These are phyloP conservation scores for Capronia coronata DNA, from an alignment of 2,329 filamentous ascomycete species.

Conservation along the genomic window DNA sequence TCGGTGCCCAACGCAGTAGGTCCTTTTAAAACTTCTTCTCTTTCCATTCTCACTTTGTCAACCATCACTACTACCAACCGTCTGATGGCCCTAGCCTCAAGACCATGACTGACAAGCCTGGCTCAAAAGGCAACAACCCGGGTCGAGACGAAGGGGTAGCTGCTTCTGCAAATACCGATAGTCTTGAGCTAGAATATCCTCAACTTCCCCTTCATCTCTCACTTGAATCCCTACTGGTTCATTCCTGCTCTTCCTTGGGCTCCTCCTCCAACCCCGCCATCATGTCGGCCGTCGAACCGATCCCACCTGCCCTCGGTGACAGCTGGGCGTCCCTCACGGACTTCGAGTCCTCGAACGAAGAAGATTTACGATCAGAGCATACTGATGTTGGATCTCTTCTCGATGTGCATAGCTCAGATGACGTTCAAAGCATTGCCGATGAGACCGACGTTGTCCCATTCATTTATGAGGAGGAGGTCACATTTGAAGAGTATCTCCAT, in stretches of 20 bases:
- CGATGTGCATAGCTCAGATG: conserved; percentile 38
- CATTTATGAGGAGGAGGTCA: conserved; percentile 26
- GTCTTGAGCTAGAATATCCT: conserved; percentile 18
- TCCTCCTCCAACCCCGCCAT: conserved; percentile 9
- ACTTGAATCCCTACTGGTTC: conserved; percentile 25
- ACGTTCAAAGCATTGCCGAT: conserved; percentile 41
- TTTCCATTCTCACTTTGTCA: not conserved
- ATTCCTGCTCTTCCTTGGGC: conserved; percentile 16
- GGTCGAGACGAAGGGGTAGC: not conserved
- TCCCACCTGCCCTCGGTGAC: conserved; percentile 36
- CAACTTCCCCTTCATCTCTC: conserved; percentile 20
- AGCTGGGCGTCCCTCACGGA: conserved; percentile 43
- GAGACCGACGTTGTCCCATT: conserved; percentile 35
- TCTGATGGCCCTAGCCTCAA: not conserved
- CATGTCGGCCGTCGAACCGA: conserved; percentile 13
- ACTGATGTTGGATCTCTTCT: conserved; percentile 42
- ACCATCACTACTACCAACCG: not conserved
- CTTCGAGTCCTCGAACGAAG: conserved; percentile 41
- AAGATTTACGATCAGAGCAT: conserved; percentile 40
- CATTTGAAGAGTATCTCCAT: conserved; percentile 6
- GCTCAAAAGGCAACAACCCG: not conserved
- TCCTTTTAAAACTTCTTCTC: not conserved
- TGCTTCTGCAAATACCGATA: not conserved
- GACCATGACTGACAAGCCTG: conserved; percentile 7
- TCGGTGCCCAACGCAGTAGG: conserved; percentile 2